phyloP scores from a whole-genome alignment of 768 basidiomycete genomes.

The Pholiota conissans region DNA sequence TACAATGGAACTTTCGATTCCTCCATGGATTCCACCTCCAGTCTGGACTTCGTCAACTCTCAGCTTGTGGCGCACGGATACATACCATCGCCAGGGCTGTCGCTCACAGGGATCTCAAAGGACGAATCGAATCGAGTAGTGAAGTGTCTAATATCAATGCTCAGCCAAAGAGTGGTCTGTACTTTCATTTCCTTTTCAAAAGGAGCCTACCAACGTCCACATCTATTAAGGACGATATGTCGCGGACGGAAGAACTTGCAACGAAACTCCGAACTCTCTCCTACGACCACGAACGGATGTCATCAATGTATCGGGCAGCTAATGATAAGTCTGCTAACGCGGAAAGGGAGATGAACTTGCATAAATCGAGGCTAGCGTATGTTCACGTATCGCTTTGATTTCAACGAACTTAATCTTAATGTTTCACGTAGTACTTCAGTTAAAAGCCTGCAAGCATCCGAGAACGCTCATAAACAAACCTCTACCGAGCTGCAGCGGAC shows the following conservation, averaged over 20 bases:
- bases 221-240: slow-evolving; percentile 61
- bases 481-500: slow-evolving; percentile 69
- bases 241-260: slow-evolving; percentile 71
- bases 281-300: slow-evolving; percentile 80
- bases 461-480: slow-evolving; percentile 71
- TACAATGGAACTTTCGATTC: slow-evolving; percentile 47
- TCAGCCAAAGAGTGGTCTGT: slow-evolving; percentile 77
- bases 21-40: slow-evolving; percentile 54
- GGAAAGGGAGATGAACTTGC: slow-evolving; percentile 74
- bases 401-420: slow-evolving; percentile 5
- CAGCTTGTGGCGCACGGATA: slow-evolving; percentile 87
- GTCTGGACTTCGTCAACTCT: slow-evolving; percentile 75
- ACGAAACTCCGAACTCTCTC: slow-evolving; percentile 74
- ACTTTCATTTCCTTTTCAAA: neutral
- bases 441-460: slow-evolving; percentile 56
- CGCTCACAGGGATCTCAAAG: slow-evolving; percentile 61
- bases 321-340: slow-evolving; percentile 66
- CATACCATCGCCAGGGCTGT: slow-evolving; percentile 59
- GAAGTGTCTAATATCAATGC: slow-evolving; percentile 75
- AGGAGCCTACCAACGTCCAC: neutral
- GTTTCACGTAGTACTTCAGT: slow-evolving; percentile 42
- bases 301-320: slow-evolving; percentile 59
- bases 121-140: slow-evolving; percentile 56
- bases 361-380: slow-evolving; percentile 72
- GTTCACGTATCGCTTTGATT: slow-evolving; percentile 26